A percentile compares a stretch with the other conserved stretches of the same genome.
phyloP scores from a whole-genome alignment of 768 basidiomycete species.

The Phanerochaete carnosa region DNA sequence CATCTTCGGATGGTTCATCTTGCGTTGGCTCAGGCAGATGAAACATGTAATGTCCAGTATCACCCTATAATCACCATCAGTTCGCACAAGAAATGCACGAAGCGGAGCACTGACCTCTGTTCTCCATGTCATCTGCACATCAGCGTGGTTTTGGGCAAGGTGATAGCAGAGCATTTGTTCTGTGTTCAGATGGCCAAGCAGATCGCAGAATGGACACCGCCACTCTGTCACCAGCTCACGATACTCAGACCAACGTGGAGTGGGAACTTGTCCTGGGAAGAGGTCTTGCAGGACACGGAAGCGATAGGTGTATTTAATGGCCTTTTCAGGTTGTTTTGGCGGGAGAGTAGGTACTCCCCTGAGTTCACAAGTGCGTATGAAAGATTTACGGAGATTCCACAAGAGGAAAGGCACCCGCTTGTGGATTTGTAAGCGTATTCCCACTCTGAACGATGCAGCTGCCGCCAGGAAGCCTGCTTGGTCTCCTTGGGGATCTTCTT shows the following conservation, averaged over 20 bases:
- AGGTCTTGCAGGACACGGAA: constrained; percentile 9
- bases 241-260: constrained; percentile 10
- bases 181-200: constrained; percentile 41
- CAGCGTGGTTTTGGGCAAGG: constrained; percentile 45
- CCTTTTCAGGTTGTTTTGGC: background rate
- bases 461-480: constrained; percentile 12
- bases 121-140: constrained; percentile 38
- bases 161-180: constrained; percentile 45
- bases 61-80: background rate
- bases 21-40: background rate
- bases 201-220: constrained; percentile 54
- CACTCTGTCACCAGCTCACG: constrained; percentile 26
- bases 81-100: background rate
- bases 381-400: constrained; percentile 49
- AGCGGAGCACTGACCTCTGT: constrained; percentile 11
- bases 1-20: constrained; percentile 2
- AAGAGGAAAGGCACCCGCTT: constrained; percentile 49
- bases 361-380: constrained; percentile 37
- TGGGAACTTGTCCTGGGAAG: background rate
- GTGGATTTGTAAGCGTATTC: background rate
- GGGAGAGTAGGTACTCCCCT: constrained; percentile 33
- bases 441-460: constrained; percentile 7
- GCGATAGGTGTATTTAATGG: constrained; percentile 11
- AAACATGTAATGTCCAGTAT: constrained; percentile 8
- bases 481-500: constrained; percentile 3